A percentile compares a stretch with the other conserved stretches of the same genome.
These are phyloP conservation scores for Sclerotinia trifoliorum DNA, from an alignment of 2,329 filamentous ascomycete genomes.

Conservation along the genomic window DNA sequence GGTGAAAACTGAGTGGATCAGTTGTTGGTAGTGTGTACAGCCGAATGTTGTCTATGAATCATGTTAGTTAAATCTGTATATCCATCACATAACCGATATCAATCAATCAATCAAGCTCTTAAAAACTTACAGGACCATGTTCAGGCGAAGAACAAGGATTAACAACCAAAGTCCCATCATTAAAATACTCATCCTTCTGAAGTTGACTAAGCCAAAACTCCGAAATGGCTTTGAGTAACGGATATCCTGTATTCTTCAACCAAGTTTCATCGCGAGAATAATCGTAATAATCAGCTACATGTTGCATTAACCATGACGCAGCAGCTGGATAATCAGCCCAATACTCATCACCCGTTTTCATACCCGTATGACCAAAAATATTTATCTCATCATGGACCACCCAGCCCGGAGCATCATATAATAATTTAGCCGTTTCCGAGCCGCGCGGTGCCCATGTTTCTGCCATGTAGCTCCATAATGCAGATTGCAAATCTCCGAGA, in stretches of 20 bases:
- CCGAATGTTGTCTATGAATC: conserved; percentile 47
- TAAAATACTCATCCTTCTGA: conserved; percentile 49
- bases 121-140: conserved; percentile 44
- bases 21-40: conserved; percentile 54
- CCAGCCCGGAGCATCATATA: conserved; percentile 57
- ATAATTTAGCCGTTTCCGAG: conserved; percentile 50
- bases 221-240: conserved; percentile 52
- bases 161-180: conserved; percentile 53
- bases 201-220: conserved; percentile 58
- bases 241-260: conserved; percentile 51
- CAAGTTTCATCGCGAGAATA: conserved; percentile 51
- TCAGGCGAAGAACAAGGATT: conserved; percentile 61
- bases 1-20: conserved; percentile 44
- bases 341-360: conserved; percentile 45
- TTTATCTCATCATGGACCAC: conserved; percentile 57
- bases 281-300: conserved; percentile 57
- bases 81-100: not conserved
- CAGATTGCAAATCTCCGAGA: conserved; percentile 46
- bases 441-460: conserved; percentile 55
- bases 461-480: conserved; percentile 53
- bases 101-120: too few relatives aligned
- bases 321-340: conserved; percentile 47
- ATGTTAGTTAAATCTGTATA: not conserved
- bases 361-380: conserved; percentile 56
- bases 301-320: conserved; percentile 59